phyloP scores from a whole-genome alignment of 495 filamentous ascomycete species.

The Neurospora cerealis region DNA sequence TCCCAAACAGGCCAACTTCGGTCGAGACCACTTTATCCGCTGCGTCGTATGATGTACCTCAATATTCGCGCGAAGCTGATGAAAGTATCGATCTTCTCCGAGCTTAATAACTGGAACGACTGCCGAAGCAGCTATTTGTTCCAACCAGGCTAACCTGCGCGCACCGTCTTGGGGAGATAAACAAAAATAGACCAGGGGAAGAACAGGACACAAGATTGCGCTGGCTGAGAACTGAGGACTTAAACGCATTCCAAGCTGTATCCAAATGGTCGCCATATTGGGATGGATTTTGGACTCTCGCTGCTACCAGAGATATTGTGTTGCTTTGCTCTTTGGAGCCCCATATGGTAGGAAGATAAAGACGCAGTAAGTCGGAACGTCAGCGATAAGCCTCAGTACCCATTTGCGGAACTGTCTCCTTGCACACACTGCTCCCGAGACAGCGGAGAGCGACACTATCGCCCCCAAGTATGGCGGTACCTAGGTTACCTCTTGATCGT shows the following conservation, averaged over 20 bases:
- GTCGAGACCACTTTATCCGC: background rate
- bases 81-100: background rate
- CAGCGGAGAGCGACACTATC: background rate
- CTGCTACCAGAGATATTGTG: background rate
- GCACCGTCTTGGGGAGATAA: background rate
- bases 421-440: background rate
- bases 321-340: background rate
- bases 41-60: background rate
- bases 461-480: constrained; percentile 10
- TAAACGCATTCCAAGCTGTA: background rate
- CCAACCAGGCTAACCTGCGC: background rate
- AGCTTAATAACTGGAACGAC: background rate
- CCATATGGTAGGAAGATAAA: background rate
- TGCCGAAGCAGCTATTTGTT: background rate
- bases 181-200: background rate
- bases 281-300: background rate
- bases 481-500: constrained; percentile 45
- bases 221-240: background rate
- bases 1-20: background rate
- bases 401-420: background rate
- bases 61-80: background rate
- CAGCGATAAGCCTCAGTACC: background rate
- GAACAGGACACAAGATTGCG: background rate
- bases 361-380: background rate
- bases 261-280: background rate